Conservation (phyloP, 805 yeast genomes). For the Debaryomyces tyrocola region DNA sequence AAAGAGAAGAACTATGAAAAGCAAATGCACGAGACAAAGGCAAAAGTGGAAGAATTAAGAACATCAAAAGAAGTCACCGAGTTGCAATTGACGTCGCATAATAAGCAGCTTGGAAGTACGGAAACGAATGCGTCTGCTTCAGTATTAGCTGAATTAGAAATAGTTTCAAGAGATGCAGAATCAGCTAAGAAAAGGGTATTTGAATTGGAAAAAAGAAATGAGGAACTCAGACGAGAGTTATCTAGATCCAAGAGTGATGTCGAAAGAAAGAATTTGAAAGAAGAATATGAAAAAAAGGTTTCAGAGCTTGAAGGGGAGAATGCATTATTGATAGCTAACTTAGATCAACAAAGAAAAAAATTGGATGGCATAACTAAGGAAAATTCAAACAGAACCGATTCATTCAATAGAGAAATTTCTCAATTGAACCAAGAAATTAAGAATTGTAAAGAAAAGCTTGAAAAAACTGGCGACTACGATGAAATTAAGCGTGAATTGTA, state of each 20-base stretch:
- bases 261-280: conserved; percentile 39
- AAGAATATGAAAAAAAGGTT: conserved; percentile 45
- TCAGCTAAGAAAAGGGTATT: conserved; percentile 62
- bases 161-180: conserved; percentile 75
- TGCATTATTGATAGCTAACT: conserved; percentile 55
- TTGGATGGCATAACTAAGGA: conserved; percentile 19
- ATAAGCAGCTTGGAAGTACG: conserved; percentile 38
- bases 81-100: conserved; percentile 52
- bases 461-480: conserved; percentile 67
- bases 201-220: conserved; percentile 77
- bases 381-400: conserved; percentile 33
- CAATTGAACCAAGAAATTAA: conserved; percentile 53
- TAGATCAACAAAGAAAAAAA: conserved; percentile 49
- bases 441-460: conserved; percentile 48
- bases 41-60: conserved; percentile 62
- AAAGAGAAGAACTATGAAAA: conserved; percentile 53
- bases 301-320: conserved; percentile 69
- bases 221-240: conserved; percentile 66
- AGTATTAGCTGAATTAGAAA: conserved; percentile 54
- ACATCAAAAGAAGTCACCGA: conserved; percentile 65
- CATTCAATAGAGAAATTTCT: conserved; percentile 44
- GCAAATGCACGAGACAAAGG: conserved; percentile 52
- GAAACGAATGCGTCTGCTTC: conserved; percentile 30
- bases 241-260: conserved; percentile 52
- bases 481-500: conserved; percentile 76